Base-by-base conservation (phyloP, 768 basidiomycete species). In the Termitomyces bulborhizus region DNA sequence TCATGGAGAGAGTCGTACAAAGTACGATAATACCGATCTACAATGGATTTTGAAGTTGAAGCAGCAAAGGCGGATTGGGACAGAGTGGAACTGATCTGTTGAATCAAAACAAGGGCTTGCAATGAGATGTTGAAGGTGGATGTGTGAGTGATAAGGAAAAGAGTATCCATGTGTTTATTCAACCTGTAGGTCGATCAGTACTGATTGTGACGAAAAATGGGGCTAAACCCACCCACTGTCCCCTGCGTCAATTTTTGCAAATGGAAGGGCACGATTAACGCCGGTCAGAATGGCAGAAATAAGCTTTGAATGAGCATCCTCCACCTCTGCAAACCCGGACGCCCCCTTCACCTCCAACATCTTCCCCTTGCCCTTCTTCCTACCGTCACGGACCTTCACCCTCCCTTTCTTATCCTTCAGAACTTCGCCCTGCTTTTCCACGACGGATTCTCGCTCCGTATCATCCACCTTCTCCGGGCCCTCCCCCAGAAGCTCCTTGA, bases 91-190 rank as follows among this genome's bases (percentile, higher is more conserved):
- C 82, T 74, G 39, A 98, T 88, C 62, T 92, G 93, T 65, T 89
- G 88, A 56, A 98, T 89, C 6, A 98, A 79, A 39, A 89, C 80
- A 1, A 98, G 82, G 0, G 95, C 90, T 67, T 96, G 96, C 4
- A 98, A 81, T 9, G 93, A 93, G 64, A 93, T 93, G 68, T 96
- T 97, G 82, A 99, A 99, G 0, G 94, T 97, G 7, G 93, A 94
- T 7, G 82, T 89, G 70, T 98, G 96, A 2, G 93, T 95, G 64
- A 99, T 93, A 44, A 86, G 79, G 79, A 98, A 98, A 21, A 98
- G 83, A 0, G 92, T 93, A 67, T 93, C 88, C 65, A 97, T 88
- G 62, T 98, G 94, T 53, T 84, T 80, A 60, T 84, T 80, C 62
- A 98, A 84, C 27, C 91, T 93, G 62, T 44, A 42, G 15, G 12